Evolutionary conservation across 768 basidiomycete species (phyloP).

Genomic region (Lactifluus piperatus): DNA sequence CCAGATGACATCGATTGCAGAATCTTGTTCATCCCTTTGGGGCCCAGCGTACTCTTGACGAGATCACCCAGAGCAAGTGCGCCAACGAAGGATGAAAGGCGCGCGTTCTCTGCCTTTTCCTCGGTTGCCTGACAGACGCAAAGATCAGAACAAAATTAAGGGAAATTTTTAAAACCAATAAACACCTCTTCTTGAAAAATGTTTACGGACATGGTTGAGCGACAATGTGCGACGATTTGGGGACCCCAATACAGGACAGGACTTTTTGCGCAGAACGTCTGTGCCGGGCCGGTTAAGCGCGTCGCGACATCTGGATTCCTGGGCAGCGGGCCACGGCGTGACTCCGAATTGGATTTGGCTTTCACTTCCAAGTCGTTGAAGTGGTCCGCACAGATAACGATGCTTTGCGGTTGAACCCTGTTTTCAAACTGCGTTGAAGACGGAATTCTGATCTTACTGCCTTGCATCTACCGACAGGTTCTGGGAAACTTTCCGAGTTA

Average conservation of each 20-base stretch:
- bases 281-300: too few species aligned
- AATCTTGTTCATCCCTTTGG: slow-evolving; percentile 99
- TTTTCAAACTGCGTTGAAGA: too few species aligned
- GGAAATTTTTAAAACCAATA: neutral
- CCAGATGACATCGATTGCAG: slow-evolving; percentile 85
- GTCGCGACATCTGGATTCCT: too few species aligned
- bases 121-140: slow-evolving; percentile 58
- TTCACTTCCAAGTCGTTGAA: too few species aligned
- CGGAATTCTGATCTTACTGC: too few species aligned
- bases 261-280: neutral
- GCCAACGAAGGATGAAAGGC: slow-evolving; percentile 95
- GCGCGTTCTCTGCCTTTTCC: slow-evolving; percentile 96
- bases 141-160: neutral
- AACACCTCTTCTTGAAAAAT: slow-evolving; percentile 59
- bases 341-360: too few species aligned
- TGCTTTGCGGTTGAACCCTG: too few species aligned
- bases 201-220: slow-evolving; percentile 49
- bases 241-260: neutral
- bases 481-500: too few species aligned
- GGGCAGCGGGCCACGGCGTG: too few species aligned
- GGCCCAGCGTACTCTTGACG: slow-evolving; percentile 96
- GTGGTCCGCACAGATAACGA: too few species aligned
- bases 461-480: too few species aligned
- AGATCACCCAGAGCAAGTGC: slow-evolving; percentile 96
- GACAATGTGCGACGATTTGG: neutral